A percentile compares a stretch with the other conserved stretches of the same genome.
Conservation (phyloP, 139 green algal genomes). For the Limnomonas spitsbergensis region DNA sequence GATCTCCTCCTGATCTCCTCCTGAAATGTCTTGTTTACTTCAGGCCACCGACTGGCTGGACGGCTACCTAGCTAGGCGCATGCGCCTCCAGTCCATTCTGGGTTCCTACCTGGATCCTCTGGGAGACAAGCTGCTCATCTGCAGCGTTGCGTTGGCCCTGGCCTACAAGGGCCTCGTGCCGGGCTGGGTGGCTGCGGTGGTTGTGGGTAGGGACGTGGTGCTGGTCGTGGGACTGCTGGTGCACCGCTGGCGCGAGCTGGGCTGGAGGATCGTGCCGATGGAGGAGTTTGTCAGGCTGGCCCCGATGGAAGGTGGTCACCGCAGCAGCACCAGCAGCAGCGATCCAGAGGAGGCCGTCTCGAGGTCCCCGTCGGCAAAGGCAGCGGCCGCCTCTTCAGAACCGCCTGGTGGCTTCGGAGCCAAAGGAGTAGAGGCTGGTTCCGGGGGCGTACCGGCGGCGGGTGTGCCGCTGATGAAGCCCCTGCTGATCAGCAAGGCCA, state of each 20-base stretch:
- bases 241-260: conserved; percentile 44
- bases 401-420: background rate
- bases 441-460: conserved; percentile 8
- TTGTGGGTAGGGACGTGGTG: conserved; percentile 68
- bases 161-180: conserved; percentile 59
- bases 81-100: conserved; percentile 60
- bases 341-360: background rate
- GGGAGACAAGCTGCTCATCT: conserved; percentile 77
- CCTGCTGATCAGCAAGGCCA: conserved; percentile 81
- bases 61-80: conserved; percentile 64
- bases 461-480: conserved; percentile 44
- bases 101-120: conserved; percentile 87
- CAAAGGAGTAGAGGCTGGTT: background rate
- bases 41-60: conserved; percentile 81
- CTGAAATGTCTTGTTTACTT: background rate
- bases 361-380: background rate
- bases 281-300: conserved; percentile 60
- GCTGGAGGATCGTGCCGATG: conserved; percentile 48
- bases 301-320: conserved; percentile 2
- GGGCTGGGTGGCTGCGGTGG: conserved; percentile 51
- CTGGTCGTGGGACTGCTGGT: conserved; percentile 57
- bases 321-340: background rate
- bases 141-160: conserved; percentile 53
- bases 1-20: background rate
- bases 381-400: background rate